These are phyloP conservation scores for Fragaria nilgerrensis DNA, from an alignment of 306 rosid genomes.

Conservation along the genomic window DNA sequence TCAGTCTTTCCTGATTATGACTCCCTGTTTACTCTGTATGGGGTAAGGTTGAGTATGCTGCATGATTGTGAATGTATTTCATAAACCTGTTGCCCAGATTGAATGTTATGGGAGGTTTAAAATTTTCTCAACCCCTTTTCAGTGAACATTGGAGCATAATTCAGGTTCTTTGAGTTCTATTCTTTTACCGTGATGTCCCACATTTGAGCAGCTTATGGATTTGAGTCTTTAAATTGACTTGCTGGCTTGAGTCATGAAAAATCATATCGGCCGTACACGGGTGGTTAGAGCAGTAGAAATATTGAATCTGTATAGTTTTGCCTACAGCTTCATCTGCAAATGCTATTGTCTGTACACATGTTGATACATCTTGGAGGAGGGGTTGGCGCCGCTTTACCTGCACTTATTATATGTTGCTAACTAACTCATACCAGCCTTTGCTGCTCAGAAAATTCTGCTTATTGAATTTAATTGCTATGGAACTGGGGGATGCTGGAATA, in stretches of 20 bases:
- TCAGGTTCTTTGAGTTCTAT: constrained; percentile 5
- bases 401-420: neutral
- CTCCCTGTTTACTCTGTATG: neutral
- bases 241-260: neutral
- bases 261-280: neutral
- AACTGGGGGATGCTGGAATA: neutral
- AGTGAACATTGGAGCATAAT: constrained; percentile 9
- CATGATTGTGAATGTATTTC: neutral
- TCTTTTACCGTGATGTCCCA: constrained; percentile 3
- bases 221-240: neutral
- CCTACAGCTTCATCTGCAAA: constrained; percentile 1
- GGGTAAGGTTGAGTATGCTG: neutral
- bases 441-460: neutral
- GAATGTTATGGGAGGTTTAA: constrained; percentile 7
- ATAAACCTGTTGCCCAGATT: constrained; percentile 3
- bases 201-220: constrained; percentile 7
- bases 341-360: neutral
- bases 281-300: neutral
- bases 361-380: neutral
- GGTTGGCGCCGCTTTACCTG: neutral
- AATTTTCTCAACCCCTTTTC: constrained; percentile 14
- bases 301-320: neutral
- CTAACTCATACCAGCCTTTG: neutral
- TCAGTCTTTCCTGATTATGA: neutral
- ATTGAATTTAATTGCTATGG: neutral